Percentiles rank a stretch among this genome's conserved stretches.
Conservation (phyloP, 176 grass and related monocot genomes). For the Chloris gayana region DNA sequence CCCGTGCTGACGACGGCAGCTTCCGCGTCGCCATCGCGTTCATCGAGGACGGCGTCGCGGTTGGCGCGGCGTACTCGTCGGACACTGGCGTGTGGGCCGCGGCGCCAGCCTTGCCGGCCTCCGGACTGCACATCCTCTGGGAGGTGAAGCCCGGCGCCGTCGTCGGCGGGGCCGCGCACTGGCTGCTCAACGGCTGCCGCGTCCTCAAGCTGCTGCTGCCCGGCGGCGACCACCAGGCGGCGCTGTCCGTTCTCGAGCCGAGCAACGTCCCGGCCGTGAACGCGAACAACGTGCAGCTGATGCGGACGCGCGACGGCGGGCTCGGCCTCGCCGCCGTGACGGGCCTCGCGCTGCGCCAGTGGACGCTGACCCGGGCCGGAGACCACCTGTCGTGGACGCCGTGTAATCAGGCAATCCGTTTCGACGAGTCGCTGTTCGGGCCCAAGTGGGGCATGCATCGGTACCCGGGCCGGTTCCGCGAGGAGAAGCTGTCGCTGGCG, state of each 20-base stretch:
- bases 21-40: not conserved
- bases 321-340: no score
- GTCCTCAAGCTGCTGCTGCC: not conserved
- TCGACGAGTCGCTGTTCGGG: not conserved
- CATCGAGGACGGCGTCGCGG: not conserved
- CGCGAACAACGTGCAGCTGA: no score
- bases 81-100: not conserved
- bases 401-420: not conserved
- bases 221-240: not conserved
- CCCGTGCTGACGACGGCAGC: no score
- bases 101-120: not conserved
- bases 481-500: not conserved
- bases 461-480: not conserved
- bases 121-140: not conserved
- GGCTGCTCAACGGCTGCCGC: not conserved
- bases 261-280: not conserved
- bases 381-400: not conserved
- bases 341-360: no score
- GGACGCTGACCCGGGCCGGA: no score
- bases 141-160: not conserved
- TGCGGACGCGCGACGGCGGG: no score
- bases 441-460: no score
- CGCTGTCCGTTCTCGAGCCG: not conserved
- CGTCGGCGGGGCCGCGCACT: not conserved
- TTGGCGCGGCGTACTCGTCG: not conserved